Base-by-base conservation (phyloP, 2,329 filamentous ascomycete genomes). In the Thielaviopsis punctulata region DNA sequence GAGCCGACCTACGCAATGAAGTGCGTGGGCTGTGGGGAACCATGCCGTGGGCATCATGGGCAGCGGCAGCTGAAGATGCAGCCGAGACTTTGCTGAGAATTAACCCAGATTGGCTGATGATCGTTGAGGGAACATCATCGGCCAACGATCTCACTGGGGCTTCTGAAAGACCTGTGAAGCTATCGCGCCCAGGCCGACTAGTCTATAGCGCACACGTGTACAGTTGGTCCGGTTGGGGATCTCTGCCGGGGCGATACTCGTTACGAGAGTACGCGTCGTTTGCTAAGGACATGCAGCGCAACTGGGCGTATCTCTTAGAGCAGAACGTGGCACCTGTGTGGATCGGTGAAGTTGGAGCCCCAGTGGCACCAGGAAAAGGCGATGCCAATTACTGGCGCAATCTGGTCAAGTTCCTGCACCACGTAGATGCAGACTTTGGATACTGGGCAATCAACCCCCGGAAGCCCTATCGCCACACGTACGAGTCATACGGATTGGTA, bases 201-300 rank as follows among this genome's bases (percentile, higher is more conserved):
- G 79, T 84, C 27, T 84, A 84, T 66, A 80, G 78, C 55, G 73
- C 77, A 2, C 80, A 84, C 62, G 79, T 83, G 21, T 84, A 84
- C 62, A 68, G 71, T 27, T 84, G 80, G 80, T 82, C 78, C 15
- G 80, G 81, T 52, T 84, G 80, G 81, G 79, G 79, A 36, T 76
- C 72, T 58, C 61, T 69, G 56, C 73, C 70, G 25, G 77, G 77
- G 2, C 73, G 77, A 4, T 84, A 79, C 62, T 69, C 74, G 8
- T 73, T 75, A 62, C 73, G 80, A 5, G 66, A 66, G 25, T 84
- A 83, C 61, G 65, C 68, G 10, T 78, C 76, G n/a, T 84, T 84
- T 60, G 73, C 71, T 23, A 62, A 68, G 51, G 69, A 78, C 49
- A 83, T 84, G 80, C 68, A 72, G 23, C 62, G 69, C 56, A 82